Evolutionary conservation across 2,329 filamentous ascomycete species (phyloP).

Genomic region (Calonectria naviculata): DNA sequence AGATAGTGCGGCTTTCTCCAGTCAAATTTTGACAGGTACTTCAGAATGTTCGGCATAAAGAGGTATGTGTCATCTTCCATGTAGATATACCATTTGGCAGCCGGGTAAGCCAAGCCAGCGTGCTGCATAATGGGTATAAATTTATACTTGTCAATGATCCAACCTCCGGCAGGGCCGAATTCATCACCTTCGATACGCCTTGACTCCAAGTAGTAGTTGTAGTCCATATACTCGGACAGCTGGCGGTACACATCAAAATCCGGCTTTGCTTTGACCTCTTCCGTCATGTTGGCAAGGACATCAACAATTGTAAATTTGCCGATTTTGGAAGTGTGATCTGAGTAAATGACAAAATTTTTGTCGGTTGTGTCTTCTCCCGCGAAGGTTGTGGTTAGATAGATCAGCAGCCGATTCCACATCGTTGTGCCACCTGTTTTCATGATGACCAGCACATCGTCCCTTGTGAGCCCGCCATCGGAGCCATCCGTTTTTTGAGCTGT

Average conservation of each 20-base stretch:
- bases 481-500: neutral
- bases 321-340: slow-evolving; percentile 30
- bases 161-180: slow-evolving; percentile 36
- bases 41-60: slow-evolving; percentile 33
- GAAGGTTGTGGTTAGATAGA: slow-evolving; percentile 35
- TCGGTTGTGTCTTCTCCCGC: slow-evolving; percentile 20
- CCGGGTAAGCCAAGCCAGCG: slow-evolving; percentile 35
- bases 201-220: slow-evolving; percentile 38
- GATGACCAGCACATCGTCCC: slow-evolving; percentile 37
- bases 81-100: slow-evolving; percentile 41
- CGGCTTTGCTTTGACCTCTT: slow-evolving; percentile 17
- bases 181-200: slow-evolving; percentile 36
- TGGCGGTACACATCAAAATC: slow-evolving; percentile 40
- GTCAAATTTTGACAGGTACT: slow-evolving; percentile 33
- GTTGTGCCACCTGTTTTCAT: slow-evolving; percentile 40
- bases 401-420: slow-evolving; percentile 39
- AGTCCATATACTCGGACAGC: slow-evolving; percentile 34
- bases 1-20: slow-evolving; percentile 33
- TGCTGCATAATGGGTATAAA: slow-evolving; percentile 39
- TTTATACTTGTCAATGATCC: slow-evolving; percentile 43
- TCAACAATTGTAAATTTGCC: slow-evolving; percentile 35
- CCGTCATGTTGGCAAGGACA: slow-evolving; percentile 36
- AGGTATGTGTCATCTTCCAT: slow-evolving; percentile 41
- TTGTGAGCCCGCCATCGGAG: neutral
- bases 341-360: slow-evolving; percentile 37